Base-by-base conservation (phyloP, 306 rosid genomes). In the Castanopsis chinensis region DNA sequence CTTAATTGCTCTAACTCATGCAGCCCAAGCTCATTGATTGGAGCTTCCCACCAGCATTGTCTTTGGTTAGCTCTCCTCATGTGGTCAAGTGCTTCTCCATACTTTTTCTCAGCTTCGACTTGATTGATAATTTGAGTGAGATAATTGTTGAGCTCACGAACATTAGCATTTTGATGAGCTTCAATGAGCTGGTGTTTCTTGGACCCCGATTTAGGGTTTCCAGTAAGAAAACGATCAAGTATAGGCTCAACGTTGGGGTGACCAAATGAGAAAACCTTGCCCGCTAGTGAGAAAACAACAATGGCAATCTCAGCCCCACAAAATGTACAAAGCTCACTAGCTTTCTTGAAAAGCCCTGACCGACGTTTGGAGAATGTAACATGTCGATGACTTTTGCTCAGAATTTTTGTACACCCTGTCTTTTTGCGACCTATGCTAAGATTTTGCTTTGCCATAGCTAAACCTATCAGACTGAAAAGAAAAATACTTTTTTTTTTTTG, bases 361-460 rank as follows among this genome's bases (percentile, higher is more conserved):
- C 92, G 89, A 1, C 94, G 89, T 27, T 90, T 92, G 0, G 92
- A 92, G 68, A 92, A 92, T 12, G 97, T 87, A 11, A 92, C 94
- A 81, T 90, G 91, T 4, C 90, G 69, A 67, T 88, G 87, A 53
- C 83, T 88, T 30, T 86, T 84, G 67, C 87, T 92, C 0, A 79
- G 88, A 69, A 92, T 92, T 84, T 88, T 88, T 35, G 84, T 86
- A 15, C 88, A 88, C 0, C 85, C 89, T 2, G 88, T 88, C 76
- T 90, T 92, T 73, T 84, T 88, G 10, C 92, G 86, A 76, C 92
- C 94, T 41, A 75, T 83, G 61, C 83, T 82, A 18, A 87, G 49
- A 82, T 76, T 84, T 87, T 57, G 83, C 85, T 76, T 72, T 88
- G 57, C 60, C 91, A 85, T 90, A 3, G 15, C 72, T 70, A 54